A percentile compares a stretch with the other conserved stretches of the same genome.
These are phyloP conservation scores for Corinectria fuckeliana DNA, from an alignment of 2,329 filamentous ascomycete species.

Conservation along the genomic window DNA sequence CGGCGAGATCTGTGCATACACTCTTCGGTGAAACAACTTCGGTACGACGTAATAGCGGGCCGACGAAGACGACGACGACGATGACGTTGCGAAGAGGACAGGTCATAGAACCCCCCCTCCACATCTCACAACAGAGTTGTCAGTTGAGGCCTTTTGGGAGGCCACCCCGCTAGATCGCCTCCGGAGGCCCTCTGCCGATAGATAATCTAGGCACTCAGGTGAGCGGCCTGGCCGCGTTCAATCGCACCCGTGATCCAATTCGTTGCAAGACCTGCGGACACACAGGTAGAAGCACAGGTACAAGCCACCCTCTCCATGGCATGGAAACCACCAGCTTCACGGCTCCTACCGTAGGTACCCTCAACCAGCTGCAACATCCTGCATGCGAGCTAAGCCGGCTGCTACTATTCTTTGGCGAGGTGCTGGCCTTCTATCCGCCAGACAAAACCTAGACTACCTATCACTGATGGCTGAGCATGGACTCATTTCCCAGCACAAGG, in stretches of 20 bases:
- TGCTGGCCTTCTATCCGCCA: slow-evolving; percentile 3
- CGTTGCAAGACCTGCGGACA: too few relatives aligned
- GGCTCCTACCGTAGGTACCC: neutral
- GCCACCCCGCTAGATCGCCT: neutral
- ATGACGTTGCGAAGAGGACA: neutral
- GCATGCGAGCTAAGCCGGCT: neutral
- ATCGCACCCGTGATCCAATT: too few relatives aligned
- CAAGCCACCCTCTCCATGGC: neutral
- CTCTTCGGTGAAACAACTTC: slow-evolving; percentile 9
- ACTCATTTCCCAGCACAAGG: neutral
- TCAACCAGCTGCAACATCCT: neutral
- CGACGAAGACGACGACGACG: neutral
- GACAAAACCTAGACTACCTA: slow-evolving; percentile 4
- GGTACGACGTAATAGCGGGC: neutral
- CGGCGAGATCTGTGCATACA: slow-evolving; percentile 13
- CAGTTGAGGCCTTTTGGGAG: neutral
- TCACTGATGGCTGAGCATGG: neutral
- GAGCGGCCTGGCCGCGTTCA: slow-evolving; percentile 12
- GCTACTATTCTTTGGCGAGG: neutral
- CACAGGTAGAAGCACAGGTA: slow-evolving; percentile 3
- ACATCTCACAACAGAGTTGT: slow-evolving; percentile 6
- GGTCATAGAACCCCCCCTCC: too few relatives aligned
- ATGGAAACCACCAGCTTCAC: neutral
- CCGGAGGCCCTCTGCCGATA: slow-evolving; percentile 2
- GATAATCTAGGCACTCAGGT: neutral